Base-by-base conservation (phyloP, 1,284 basidiomycete genomes). In the Taiwanofungus camphoratus region DNA sequence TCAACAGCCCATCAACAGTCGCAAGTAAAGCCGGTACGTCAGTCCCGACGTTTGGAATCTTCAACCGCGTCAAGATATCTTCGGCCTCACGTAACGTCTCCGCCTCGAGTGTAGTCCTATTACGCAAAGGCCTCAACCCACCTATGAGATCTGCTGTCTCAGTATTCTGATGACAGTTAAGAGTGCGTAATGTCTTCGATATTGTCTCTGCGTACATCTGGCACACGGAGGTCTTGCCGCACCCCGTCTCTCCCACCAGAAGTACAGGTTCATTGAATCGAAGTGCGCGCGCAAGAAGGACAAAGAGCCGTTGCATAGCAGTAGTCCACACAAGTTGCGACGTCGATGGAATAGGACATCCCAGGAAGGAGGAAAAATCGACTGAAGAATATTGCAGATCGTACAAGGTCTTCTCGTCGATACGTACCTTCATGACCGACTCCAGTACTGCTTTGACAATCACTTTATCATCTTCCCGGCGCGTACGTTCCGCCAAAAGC, bases 121-220 rank as follows among this genome's bases (percentile, higher is more conserved):
- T 93, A 19, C 96, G 82, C n/a, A 95, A 69, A 2, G 96, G 96
- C 27, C 96, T 79, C 56, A 98, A 79, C 24, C 92, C 91, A 29
- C 96, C 96, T 38, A 99, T 89, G 30, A 99, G 71, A 64, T 99
- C 96, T 6, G 95, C 92, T 0, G 95, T 96, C 67, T 99, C 96
- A n/a, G 95, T 99, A 60, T 98, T 99, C 63, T 98, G 94, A 63
- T 99, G 96, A 59, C 95, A 99, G 58, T 92, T 98, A 55, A 99
- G 79, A 5, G 81, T 76, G 52, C 87, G 72, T 13, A 99, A 70
- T 30, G 66, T 67, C 53, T 81, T 80, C 23, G 67, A 67, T 20
- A 80, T 69, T 3, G 82, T 81, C 36, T 80, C 72, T 0, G 94
- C 88, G 48, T 90, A 86, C 5, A 94, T 70, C 60, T 99, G 92